phyloP scores from a whole-genome alignment of 257 asterid species.

The Haberlea rhodopensis region DNA sequence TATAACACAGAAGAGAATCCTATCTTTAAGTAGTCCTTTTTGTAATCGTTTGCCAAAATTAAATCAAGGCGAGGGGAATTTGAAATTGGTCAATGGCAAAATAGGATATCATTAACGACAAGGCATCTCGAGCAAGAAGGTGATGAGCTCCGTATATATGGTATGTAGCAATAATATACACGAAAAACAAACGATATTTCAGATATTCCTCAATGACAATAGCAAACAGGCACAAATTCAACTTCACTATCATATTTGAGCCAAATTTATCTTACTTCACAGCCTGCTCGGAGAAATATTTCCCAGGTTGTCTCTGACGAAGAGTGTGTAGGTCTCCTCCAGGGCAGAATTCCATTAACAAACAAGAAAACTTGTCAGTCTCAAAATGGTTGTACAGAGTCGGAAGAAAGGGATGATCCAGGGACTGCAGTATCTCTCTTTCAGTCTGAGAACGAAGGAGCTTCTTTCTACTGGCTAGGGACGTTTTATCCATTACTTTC shows the following conservation, averaged over 20 bases:
- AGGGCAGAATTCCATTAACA: conserved; percentile 57
- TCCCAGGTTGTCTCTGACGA: conserved; percentile 53
- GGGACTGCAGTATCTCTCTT: conserved; percentile 48
- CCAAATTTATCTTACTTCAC: conserved; percentile 42
- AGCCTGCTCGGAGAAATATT: conserved; percentile 53
- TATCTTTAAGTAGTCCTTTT: conserved; percentile 4
- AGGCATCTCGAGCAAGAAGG: not conserved
- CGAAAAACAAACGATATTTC: conserved; percentile 13
- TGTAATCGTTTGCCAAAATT: not conserved
- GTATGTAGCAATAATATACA: not conserved
- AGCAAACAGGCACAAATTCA: conserved; percentile 1
- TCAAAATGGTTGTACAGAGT: conserved; percentile 47
- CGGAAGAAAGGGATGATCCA: conserved; percentile 61
- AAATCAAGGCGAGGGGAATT: conserved; percentile 3
- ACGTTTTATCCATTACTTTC: conserved; percentile 55
- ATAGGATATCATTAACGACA: not conserved
- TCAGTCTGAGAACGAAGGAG: conserved; percentile 60
- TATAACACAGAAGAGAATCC: conserved; percentile 1
- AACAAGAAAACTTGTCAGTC: conserved; percentile 49
- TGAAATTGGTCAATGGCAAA: not conserved
- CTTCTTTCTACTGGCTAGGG: conserved; percentile 50
- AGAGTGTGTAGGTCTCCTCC: conserved; percentile 57
- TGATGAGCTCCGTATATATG: not conserved
- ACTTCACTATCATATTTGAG: not conserved
- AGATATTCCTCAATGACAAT: not conserved